Conservation (phyloP, 2,329 filamentous ascomycete genomes). For the Mollisiaceae sp. region DNA sequence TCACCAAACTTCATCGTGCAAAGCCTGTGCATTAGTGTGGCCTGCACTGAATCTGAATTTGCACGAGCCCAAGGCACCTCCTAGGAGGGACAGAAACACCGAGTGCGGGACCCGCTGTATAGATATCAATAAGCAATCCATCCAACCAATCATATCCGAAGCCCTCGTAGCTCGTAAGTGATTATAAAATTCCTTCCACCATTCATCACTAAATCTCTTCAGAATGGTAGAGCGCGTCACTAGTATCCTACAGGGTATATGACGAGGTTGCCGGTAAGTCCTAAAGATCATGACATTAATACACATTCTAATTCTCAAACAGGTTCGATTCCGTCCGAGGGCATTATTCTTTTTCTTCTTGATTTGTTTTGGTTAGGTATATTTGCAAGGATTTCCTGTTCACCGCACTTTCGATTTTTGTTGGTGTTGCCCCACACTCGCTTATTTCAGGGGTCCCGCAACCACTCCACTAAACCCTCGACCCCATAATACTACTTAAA, state of each 20-base stretch:
- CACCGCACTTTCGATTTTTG: background rate
- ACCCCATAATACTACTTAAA: too few relatives aligned
- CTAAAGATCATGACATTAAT: background rate
- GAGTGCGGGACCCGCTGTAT: background rate
- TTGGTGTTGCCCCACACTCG: background rate
- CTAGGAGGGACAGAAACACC: too few relatives aligned
- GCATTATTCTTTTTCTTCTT: background rate
- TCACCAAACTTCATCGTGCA: too few relatives aligned
- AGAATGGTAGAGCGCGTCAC: slow-evolving; percentile 7
- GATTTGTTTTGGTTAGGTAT: background rate
- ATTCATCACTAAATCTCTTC: background rate
- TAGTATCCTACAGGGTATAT: background rate
- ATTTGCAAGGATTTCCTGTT: background rate
- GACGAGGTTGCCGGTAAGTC: slow-evolving; percentile 4
- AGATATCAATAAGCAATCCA: background rate
- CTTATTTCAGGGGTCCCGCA: too few relatives aligned
- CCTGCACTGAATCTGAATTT: too few relatives aligned
- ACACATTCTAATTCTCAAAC: background rate
- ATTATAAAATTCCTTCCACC: background rate
- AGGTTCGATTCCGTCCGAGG: slow-evolving; percentile 6
- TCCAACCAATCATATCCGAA: background rate
- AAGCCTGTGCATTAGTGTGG: too few relatives aligned
- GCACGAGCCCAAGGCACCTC: too few relatives aligned
- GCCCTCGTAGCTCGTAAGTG: slow-evolving; percentile 2
- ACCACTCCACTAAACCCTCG: too few relatives aligned